Base-by-base conservation (phyloP, 257 asterid genomes). In the Primulina huaijiensis region DNA sequence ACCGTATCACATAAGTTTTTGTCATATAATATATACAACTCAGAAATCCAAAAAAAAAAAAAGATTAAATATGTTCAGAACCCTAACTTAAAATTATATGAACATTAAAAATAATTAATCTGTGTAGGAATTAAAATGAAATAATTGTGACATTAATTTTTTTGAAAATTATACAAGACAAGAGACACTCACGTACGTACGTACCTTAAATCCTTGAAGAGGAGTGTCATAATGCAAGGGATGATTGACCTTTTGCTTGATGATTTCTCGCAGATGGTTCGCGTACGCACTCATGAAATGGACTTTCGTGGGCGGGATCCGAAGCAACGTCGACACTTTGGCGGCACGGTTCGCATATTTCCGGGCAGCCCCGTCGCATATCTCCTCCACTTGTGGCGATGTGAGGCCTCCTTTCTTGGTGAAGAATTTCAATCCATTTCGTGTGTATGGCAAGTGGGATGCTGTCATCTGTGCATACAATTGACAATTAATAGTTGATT, bases 381-480 rank as follows among this genome's bases (percentile, higher is more conserved):
- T 90, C 66, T 79, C 84, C 84, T 90, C 97, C 71, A 92, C 98
- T 30, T 87, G 84, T 1, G 85, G 62, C 12, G 97, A 90, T 0
- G 97, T 92, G 6, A 92, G 79, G 4, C 98, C 98, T 10, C 98
- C 97, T 62, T 80, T 88, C 77, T 67, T 88, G 0, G 96, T 92
- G 82, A 92, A 92, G 56, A 92, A 87, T 61, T 92, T 90, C 68
- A 92, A 68, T 3, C 97, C 98, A 63, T 92, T 92, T 14, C 97
- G 88, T 12, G 98, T 92, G 82, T 85, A 90, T 5, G 98, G 98
- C 77, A 92, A 85, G 78, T 92, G 98, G 30, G 98, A 92, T 1
- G 98, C 98, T 8, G 97, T 92, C 98, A 92, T 92, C 98, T 89
- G 86, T 60, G 53, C 73, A 56, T 38, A 1, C 14, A 8, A 38